Evolutionary conservation across 768 basidiomycete genomes (phyloP), one percentile per base, ranked within the genome.

Genomic region (Pholiota microspora): DNA sequence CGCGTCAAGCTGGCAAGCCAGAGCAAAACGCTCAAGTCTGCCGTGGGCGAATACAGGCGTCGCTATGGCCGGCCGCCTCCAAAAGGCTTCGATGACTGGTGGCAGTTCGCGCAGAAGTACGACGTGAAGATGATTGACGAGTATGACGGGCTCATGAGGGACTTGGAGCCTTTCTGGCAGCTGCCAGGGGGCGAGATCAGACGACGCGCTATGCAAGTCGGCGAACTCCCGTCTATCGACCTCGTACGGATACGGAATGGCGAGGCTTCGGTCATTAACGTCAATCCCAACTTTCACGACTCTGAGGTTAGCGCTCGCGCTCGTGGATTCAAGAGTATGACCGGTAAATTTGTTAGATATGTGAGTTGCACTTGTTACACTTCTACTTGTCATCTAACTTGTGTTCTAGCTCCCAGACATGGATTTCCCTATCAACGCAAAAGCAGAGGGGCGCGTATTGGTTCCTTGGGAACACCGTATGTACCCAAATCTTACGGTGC

Each of bases 371-470:
- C 24, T 27, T 5, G 32, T 34, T 18, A 23, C 53, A 23, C 23
- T 21, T 23, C 31, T 21, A 6, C 36, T 0, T 51, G 24, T 15
- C 21, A 54, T 27, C 53, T 50, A 55, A 35, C 34, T 53, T 24
- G 7, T 25, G 0, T 45, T 45, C 24, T 38, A 94, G 85, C 79
- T 98, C 3, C 95, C 96, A 10, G 86, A 98, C 73, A 86, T 99
- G 86, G 89, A 97, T 62, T 86, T 99, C 59, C 84, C 97, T 0
- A 84, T 99, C 71, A 98, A 98, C 62, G 85, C 90, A 21, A 90
- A 88, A 72, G 89, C 94, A 0, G 97, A 98, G 72, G 92, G 96
- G 9, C 86, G 97, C 13, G 84, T 99, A 7, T 77, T 99, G 12
- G 87, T 96, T 4, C 90, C 94, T 36, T 97, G 94, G 94, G 94